Evolutionary conservation across 1,139 yeast species (phyloP).

Genomic region (Kodamaea plutei): DNA sequence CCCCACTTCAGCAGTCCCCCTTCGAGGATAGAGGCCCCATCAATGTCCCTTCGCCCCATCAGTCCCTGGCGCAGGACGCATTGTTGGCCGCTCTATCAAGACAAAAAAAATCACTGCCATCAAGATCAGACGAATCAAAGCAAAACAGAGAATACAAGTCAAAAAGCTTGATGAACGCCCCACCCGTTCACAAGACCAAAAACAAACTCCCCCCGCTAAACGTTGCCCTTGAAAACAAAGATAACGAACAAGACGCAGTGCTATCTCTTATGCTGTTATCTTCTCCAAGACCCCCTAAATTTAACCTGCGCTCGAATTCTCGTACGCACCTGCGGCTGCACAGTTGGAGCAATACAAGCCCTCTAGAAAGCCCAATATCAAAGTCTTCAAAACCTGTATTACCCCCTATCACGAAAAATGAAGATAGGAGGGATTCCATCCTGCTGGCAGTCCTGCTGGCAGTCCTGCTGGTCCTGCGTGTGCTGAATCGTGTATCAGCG

Average conservation of each 20-base stretch:
- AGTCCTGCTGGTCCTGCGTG: conserved; percentile 5
- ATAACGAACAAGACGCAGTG: conserved; percentile 44
- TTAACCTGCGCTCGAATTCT: conserved; percentile 21
- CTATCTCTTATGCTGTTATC: conserved; percentile 43
- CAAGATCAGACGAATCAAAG: conserved; percentile 2
- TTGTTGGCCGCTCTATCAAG: conserved; percentile 38
- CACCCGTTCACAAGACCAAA: conserved; percentile 1
- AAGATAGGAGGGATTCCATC: conserved; percentile 10
- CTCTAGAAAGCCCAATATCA: conserved; percentile 18
- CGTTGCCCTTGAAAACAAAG: conserved; percentile 17
- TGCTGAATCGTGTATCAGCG: conserved; percentile 6
- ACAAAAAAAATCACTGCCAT: conserved; percentile 13
- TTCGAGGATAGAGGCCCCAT: conserved; percentile 12
- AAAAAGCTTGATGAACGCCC: conserved; percentile 1
- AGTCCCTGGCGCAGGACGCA: conserved; percentile 43
- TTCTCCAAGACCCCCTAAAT: conserved; percentile 37
- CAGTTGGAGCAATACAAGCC: conserved; percentile 22
- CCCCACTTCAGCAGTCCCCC: conserved; percentile 27
- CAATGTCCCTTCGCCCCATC: conserved; percentile 31
- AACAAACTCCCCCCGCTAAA: conserved; percentile 31
- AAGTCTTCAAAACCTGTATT: conserved; percentile 19
- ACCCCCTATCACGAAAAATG: conserved; percentile 26
- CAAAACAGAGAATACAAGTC: conserved; percentile 1
- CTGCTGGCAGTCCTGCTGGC: conserved; percentile 6
- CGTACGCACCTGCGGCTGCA: conserved; percentile 31